Percentiles rank a stretch among this genome's conserved stretches.
Evolutionary conservation across 202 grass and related monocot species (phyloP).

Genomic region (Panicum virgatum): DNA sequence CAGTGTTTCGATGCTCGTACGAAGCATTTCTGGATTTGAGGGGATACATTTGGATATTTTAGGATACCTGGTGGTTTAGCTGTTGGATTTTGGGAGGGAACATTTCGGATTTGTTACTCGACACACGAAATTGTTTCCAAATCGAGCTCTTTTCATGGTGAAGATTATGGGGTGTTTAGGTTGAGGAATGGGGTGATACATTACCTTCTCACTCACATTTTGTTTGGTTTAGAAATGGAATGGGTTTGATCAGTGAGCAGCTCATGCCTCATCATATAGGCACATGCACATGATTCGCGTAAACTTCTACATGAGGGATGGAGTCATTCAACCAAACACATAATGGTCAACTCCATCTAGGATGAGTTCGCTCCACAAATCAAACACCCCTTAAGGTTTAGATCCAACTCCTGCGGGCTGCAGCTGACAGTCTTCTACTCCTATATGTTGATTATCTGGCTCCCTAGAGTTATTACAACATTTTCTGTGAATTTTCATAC

Average conservation of each 20-base stretch:
- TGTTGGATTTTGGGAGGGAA: not conserved
- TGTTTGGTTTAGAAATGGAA: not conserved
- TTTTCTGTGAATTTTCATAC: not conserved
- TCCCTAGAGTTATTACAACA: not conserved
- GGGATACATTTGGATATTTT: not conserved
- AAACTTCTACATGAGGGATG: not conserved
- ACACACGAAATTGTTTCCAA: not conserved
- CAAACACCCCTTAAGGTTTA: not conserved
- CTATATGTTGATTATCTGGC: not conserved
- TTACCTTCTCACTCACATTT: not conserved
- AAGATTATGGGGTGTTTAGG: not conserved
- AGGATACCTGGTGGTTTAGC: not conserved
- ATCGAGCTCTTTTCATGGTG: not conserved
- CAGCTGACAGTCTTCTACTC: not conserved
- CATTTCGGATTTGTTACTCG: not conserved
- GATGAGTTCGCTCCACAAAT: not conserved
- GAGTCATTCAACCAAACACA: not conserved
- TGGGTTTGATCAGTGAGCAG: not conserved
- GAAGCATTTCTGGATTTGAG: not conserved
- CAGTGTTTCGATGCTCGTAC: not conserved
- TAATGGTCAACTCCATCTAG: no score
- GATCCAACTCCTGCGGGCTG: not conserved
- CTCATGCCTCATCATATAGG: not conserved
- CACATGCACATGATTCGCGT: not conserved
- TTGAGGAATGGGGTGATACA: not conserved